Conservation (phyloP, 2,329 filamentous ascomycete species). For the Diaporthe citriasiana region DNA sequence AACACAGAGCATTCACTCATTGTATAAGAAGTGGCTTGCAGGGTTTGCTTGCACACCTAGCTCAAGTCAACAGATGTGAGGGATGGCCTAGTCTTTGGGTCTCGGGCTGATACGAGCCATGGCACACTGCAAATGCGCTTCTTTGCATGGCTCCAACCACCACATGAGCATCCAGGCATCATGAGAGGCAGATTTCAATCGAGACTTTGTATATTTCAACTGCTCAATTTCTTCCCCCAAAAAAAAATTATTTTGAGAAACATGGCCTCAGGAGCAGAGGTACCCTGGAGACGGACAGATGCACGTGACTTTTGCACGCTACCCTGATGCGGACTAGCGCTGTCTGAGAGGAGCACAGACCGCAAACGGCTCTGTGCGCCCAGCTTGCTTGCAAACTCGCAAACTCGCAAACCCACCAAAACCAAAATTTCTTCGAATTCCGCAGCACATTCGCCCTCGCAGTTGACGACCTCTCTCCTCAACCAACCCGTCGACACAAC, state of each 20-base stretch:
- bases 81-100: too few relatives aligned
- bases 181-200: not conserved
- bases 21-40: not conserved
- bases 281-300: too few relatives aligned
- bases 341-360: not conserved
- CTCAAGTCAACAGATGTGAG: too few relatives aligned
- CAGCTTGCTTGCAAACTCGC: slow-evolving; percentile 3
- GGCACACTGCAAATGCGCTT: not conserved
- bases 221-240: too few relatives aligned
- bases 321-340: not conserved
- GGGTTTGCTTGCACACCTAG: not conserved
- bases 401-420: slow-evolving; percentile 39
- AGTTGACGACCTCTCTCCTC: slow-evolving; percentile 28
- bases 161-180: not conserved
- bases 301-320: slow-evolving; percentile 19
- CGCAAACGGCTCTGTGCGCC: not conserved
- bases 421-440: slow-evolving; percentile 41
- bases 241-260: too few relatives aligned
- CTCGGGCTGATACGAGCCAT: too few relatives aligned
- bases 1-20: not conserved
- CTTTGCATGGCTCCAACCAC: not conserved
- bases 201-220: too few relatives aligned
- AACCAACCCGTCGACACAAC: slow-evolving; percentile 38
- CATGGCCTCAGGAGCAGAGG: too few relatives aligned
- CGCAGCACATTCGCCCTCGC: slow-evolving; percentile 2